Conservation (phyloP, 352 stramenopile species). For the Pseudoperonospora humuli region DNA sequence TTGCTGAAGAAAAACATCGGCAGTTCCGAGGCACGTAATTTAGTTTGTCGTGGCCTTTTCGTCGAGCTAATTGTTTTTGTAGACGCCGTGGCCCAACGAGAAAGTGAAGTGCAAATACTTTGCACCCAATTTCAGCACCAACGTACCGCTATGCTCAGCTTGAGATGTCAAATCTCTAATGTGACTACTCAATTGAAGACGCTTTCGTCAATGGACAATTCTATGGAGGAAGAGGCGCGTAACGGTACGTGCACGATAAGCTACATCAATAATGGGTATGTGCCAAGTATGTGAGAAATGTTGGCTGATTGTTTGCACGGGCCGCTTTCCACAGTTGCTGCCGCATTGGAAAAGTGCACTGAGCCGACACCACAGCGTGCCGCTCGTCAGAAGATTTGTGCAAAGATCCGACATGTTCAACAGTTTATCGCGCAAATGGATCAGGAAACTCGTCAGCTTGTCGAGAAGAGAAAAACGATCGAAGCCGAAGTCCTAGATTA, state of each 20-base stretch:
- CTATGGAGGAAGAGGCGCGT: constrained; percentile 10
- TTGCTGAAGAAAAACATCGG: constrained; percentile 33
- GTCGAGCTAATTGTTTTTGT: constrained; percentile 1
- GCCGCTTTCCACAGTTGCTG: constrained; percentile 7
- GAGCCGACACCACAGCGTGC: constrained; percentile 16
- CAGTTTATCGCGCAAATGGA: constrained; percentile 35
- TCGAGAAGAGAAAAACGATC: constrained; percentile 20
- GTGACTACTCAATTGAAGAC: constrained; percentile 14
- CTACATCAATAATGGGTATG: neutral
- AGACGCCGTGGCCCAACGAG: constrained; percentile 31
- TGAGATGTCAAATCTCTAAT: constrained; percentile 24
- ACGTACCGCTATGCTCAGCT: constrained; percentile 24
- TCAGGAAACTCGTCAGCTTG: constrained; percentile 22
- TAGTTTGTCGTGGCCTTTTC: neutral
- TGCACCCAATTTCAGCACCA: constrained; percentile 24
- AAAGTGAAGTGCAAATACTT: constrained; percentile 28
- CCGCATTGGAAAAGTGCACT: constrained; percentile 12
- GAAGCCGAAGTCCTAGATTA: constrained; percentile 19
- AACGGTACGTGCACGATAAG: constrained; percentile 8
- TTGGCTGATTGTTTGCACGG: neutral
- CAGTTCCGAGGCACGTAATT: constrained; percentile 26
- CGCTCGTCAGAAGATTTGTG: constrained; percentile 34
- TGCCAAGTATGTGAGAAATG: too few relatives aligned
- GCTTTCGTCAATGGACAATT: constrained; percentile 10
- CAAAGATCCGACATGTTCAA: constrained; percentile 36